Conservation (phyloP, 257 asterid genomes). For the Fraxinus cuspidata region DNA sequence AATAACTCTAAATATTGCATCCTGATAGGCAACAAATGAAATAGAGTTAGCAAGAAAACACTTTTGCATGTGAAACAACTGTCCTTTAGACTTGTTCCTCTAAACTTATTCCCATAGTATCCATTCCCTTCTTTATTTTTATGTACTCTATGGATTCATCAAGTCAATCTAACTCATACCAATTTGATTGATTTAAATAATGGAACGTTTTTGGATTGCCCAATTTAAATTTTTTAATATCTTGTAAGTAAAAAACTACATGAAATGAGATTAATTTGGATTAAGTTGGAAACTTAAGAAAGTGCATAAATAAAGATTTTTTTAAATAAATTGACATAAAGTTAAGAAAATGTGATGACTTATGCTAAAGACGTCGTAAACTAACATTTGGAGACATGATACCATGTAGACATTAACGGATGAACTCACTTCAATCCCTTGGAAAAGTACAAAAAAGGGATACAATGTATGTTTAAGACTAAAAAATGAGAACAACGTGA, state of each 20-base stretch:
- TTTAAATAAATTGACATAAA: background rate
- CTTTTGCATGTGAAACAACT: conserved; percentile 19
- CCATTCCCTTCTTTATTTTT: conserved; percentile 94
- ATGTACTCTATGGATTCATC: too few relatives aligned
- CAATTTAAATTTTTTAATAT: too few relatives aligned
- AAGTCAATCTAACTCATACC: conserved; percentile 80
- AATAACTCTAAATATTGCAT: too few relatives aligned
- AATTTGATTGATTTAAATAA: conserved; percentile 87
- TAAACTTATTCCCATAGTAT: conserved; percentile 85
- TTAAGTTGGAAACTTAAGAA: too few relatives aligned
- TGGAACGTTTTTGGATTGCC: too few relatives aligned
- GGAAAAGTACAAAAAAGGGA: background rate
- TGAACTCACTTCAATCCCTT: background rate
- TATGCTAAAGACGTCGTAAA: background rate
- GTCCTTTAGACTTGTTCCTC: conserved; percentile 73
- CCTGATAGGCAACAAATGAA: conserved; percentile 43
- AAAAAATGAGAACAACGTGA: too few relatives aligned
- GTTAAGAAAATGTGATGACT: background rate
- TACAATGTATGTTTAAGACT: too few relatives aligned
- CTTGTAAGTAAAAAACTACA: too few relatives aligned
- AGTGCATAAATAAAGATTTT: too few relatives aligned
- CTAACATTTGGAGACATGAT: background rate
- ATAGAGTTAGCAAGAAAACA: conserved; percentile 17
- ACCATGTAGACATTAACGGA: background rate
- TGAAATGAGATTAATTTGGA: too few relatives aligned